phyloP scores from a whole-genome alignment of 768 basidiomycete species.

The Xerocomellus dryophilus region DNA sequence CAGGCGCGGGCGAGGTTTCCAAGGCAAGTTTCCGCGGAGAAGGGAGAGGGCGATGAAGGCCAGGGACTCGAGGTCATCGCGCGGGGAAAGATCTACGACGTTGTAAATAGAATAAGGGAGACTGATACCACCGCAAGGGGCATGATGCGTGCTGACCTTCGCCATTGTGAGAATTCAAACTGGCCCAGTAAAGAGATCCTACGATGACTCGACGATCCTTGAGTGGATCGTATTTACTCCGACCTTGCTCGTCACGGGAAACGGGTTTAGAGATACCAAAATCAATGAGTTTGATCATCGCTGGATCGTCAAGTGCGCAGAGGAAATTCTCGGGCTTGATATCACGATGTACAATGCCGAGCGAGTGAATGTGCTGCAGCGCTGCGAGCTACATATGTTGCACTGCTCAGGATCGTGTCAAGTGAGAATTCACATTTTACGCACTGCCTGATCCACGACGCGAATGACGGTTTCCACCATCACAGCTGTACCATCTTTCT shows the following conservation, averaged over 20 bases:
- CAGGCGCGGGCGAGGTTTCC: background rate
- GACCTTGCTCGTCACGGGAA: background rate
- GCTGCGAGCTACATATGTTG: background rate
- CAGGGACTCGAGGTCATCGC: slow-evolving; percentile 4
- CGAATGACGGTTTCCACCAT: background rate
- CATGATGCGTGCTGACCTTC: background rate
- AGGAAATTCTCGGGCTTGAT: slow-evolving; percentile 3
- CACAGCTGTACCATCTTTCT: background rate
- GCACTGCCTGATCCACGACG: background rate
- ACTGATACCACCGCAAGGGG: background rate
- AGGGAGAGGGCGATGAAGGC: background rate
- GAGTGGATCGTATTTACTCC: background rate
- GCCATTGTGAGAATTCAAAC: slow-evolving; percentile 3
- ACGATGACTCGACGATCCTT: background rate
- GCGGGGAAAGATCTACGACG: background rate
- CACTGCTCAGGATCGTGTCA: background rate
- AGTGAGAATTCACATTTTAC: background rate
- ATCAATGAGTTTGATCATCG: slow-evolving; percentile 1
- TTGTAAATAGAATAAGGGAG: background rate
- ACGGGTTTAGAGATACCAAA: slow-evolving; percentile 5
- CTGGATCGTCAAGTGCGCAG: background rate
- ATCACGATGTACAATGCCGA: background rate
- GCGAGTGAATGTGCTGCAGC: background rate
- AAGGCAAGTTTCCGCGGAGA: slow-evolving; percentile 1
- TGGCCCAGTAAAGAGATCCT: slow-evolving; percentile 1